phyloP scores from a whole-genome alignment of 78 protist genomes.

The Isochrysis galbana region DNA sequence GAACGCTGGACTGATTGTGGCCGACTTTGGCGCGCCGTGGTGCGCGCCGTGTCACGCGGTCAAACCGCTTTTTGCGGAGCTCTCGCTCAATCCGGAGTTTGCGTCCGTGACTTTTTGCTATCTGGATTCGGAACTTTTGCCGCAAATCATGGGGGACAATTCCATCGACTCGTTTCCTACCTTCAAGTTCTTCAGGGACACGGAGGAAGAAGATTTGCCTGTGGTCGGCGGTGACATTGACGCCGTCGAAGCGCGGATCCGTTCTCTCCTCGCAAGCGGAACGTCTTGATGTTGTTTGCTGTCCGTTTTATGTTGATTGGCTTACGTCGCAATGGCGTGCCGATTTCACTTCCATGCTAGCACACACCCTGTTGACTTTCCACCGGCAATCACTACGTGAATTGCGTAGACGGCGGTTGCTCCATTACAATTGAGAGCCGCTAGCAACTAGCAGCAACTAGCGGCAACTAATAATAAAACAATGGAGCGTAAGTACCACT shows the following conservation, averaged over 20 bases:
- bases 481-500: too few species aligned
- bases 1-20: not conserved
- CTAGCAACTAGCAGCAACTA: too few species aligned
- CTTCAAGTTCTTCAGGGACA: not conserved
- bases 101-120: not conserved
- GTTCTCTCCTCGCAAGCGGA: not conserved
- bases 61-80: not conserved
- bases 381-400: not conserved
- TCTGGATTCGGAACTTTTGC: not conserved
- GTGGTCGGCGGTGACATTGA: slow-evolving; percentile 10
- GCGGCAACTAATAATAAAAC: too few species aligned
- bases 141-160: not conserved
- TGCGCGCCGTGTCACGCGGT: not conserved
- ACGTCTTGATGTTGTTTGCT: too few species aligned
- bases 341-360: too few species aligned
- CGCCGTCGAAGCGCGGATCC: not conserved
- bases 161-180: not conserved
- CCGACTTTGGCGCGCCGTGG: slow-evolving; percentile 23
- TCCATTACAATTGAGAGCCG: too few species aligned
- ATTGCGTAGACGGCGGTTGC: too few species aligned
- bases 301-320: too few species aligned
- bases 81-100: not conserved
- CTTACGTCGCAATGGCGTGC: too few species aligned
- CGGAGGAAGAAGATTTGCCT: not conserved
- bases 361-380: too few species aligned